These are phyloP conservation scores for Pythium rhizo-oryzae DNA, from an alignment of 352 stramenopile species.

Conservation along the genomic window DNA sequence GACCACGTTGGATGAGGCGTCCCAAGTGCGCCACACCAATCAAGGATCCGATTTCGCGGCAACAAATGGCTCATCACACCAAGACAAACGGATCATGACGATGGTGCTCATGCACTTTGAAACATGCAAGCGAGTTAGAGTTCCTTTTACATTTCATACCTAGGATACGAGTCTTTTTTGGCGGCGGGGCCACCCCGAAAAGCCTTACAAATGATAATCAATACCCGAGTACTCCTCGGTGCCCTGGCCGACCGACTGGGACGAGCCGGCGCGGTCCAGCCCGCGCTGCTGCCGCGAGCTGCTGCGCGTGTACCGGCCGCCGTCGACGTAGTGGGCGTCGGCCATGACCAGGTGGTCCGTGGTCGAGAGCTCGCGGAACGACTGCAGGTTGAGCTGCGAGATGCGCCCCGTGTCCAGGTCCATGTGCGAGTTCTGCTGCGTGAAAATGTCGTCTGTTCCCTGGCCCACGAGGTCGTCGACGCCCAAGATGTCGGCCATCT, in stretches of 20 bases:
- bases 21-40: no score
- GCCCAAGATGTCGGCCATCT: constrained; percentile 86
- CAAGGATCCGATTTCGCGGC: no score
- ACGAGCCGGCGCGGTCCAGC: constrained; percentile 49
- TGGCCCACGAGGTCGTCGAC: constrained; percentile 68
- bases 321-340: constrained; percentile 69
- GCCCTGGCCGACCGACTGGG: constrained; percentile 73
- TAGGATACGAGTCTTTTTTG: no score
- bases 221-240: constrained; percentile 86
- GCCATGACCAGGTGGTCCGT: constrained; percentile 67
- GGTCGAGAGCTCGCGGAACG: constrained; percentile 65
- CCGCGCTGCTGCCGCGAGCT: constrained; percentile 50
- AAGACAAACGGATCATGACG: no score
- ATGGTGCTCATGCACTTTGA: no score
- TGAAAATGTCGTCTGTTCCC: constrained; percentile 57
- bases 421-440: constrained; percentile 90
- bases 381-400: constrained; percentile 63
- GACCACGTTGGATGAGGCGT: no score
- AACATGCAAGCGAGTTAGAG: no score
- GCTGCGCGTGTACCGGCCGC: constrained; percentile 37
- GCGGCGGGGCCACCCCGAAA: no score
- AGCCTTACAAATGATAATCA: constrained; percentile 80
- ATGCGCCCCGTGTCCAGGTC: constrained; percentile 74
- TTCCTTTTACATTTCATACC: no score
- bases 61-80: no score